These are phyloP conservation scores for Glaciozyma antarctica DNA, from an alignment of 768 basidiomycete species.

Conservation along the genomic window DNA sequence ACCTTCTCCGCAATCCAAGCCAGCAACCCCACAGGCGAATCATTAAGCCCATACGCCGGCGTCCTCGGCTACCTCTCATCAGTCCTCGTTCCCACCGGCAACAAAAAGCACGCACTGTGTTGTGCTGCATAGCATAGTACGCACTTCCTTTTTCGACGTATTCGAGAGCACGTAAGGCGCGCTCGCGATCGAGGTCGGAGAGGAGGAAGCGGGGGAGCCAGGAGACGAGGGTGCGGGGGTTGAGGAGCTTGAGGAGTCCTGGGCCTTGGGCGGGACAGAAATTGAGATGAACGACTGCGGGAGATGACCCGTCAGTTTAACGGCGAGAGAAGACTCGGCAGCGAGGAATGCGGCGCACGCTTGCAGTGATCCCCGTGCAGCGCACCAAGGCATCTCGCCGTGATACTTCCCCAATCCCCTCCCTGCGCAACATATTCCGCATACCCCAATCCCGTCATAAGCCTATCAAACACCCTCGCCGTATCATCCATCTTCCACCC, in stretches of 20 bases:
- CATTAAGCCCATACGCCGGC: slow-evolving; percentile 18
- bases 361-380: slow-evolving; percentile 14
- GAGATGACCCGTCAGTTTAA: background rate
- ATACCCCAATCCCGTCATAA: slow-evolving; percentile 30
- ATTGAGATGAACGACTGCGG: slow-evolving; percentile 22
- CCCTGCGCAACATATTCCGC: slow-evolving; percentile 16
- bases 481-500: slow-evolving; percentile 24
- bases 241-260: slow-evolving; percentile 7
- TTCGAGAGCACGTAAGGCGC: background rate
- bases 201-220: slow-evolving; percentile 14
- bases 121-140: slow-evolving; percentile 16
- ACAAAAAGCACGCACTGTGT: background rate
- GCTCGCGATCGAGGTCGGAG: background rate
- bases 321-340: background rate
- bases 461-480: slow-evolving; percentile 26
- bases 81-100: too few relatives aligned
- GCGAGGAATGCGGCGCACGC: background rate
- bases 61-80: slow-evolving; percentile 11
- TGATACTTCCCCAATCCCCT: slow-evolving; percentile 19
- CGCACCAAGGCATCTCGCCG: slow-evolving; percentile 14
- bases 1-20: slow-evolving; percentile 34
- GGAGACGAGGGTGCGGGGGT: slow-evolving; percentile 6
- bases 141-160: slow-evolving; percentile 17
- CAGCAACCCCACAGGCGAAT: slow-evolving; percentile 27
- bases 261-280: slow-evolving; percentile 18